phyloP scores from a whole-genome alignment of 306 rosid species.

The Malus domestica region DNA sequence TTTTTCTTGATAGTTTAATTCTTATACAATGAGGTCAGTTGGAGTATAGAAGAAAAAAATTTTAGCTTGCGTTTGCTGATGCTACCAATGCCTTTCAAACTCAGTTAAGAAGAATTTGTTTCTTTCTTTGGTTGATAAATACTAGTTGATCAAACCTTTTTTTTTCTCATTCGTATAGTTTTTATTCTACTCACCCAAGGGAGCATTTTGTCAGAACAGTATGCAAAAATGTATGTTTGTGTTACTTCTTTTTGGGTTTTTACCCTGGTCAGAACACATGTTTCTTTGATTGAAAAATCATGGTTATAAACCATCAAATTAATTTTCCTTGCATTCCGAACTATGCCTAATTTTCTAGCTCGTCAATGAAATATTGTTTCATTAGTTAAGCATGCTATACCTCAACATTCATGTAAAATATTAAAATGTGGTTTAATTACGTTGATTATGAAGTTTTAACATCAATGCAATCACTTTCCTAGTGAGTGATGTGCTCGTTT shows the following conservation, averaged over 20 bases:
- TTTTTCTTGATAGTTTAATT: not conserved
- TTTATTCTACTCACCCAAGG: not conserved
- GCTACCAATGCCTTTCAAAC: not conserved
- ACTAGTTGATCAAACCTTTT: not conserved
- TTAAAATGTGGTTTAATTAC: not conserved
- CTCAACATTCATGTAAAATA: not conserved
- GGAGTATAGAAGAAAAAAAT: not conserved
- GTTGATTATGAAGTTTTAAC: constrained; percentile 4
- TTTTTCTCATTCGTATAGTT: not conserved
- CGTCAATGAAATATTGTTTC: not conserved
- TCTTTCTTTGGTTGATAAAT: not conserved
- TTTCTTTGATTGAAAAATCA: not conserved
- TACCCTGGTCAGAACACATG: not conserved
- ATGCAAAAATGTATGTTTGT: not conserved
- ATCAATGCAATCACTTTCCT: not conserved
- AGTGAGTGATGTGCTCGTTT: not conserved
- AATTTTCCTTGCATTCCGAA: not conserved
- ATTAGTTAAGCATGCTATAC: not conserved
- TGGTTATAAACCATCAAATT: not conserved
- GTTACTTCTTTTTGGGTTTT: not conserved
- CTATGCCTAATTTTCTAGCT: not conserved
- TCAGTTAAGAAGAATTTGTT: not conserved
- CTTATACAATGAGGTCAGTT: not conserved
- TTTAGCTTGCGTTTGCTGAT: not conserved
- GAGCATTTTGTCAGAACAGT: not conserved